Evolutionary conservation across 495 filamentous ascomycete species (phyloP).

Genomic region (Penicillium canariense): DNA sequence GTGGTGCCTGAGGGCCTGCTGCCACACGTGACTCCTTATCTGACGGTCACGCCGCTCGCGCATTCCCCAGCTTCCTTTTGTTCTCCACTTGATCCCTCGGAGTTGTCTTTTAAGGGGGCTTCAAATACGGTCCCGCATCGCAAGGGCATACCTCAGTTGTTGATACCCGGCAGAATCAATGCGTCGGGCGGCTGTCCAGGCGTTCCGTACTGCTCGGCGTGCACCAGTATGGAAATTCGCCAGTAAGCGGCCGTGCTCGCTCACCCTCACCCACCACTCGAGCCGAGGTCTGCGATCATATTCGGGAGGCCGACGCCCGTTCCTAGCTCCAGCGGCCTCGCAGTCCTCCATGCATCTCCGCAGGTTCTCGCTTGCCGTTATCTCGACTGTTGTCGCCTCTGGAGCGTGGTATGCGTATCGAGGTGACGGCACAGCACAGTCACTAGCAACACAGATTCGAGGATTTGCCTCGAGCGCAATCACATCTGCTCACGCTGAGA

Average conservation of each 20-base stretch:
- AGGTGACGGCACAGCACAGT: slow-evolving; percentile 31
- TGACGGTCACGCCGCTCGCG: background rate
- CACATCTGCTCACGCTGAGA: slow-evolving; percentile 29
- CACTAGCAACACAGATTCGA: slow-evolving; percentile 25
- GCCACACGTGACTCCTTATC: slow-evolving; percentile 24
- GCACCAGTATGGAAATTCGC: slow-evolving; percentile 52
- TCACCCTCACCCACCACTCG: slow-evolving; percentile 46
- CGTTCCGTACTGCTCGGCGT: slow-evolving; percentile 60
- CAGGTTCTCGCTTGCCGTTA: slow-evolving; percentile 58
- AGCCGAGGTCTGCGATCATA: slow-evolving; percentile 45
- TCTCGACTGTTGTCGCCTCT: slow-evolving; percentile 60
- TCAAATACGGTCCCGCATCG: slow-evolving; percentile 7
- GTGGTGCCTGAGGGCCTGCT: slow-evolving; percentile 8
- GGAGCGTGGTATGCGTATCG: slow-evolving; percentile 66
- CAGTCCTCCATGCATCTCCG: slow-evolving; percentile 64
- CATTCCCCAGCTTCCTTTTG: background rate
- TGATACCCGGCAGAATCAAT: slow-evolving; percentile 38
- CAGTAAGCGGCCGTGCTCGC: slow-evolving; percentile 44
- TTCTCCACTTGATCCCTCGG: background rate
- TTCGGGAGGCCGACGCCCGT: slow-evolving; percentile 39
- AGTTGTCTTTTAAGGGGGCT: slow-evolving; percentile 6
- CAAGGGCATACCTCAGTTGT: slow-evolving; percentile 2
- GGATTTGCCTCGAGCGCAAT: slow-evolving; percentile 33
- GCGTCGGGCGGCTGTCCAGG: slow-evolving; percentile 64
- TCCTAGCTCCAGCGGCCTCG: slow-evolving; percentile 32